Base-by-base conservation (phyloP, 805 yeast species). In the Priceomyces fermenticarens region DNA sequence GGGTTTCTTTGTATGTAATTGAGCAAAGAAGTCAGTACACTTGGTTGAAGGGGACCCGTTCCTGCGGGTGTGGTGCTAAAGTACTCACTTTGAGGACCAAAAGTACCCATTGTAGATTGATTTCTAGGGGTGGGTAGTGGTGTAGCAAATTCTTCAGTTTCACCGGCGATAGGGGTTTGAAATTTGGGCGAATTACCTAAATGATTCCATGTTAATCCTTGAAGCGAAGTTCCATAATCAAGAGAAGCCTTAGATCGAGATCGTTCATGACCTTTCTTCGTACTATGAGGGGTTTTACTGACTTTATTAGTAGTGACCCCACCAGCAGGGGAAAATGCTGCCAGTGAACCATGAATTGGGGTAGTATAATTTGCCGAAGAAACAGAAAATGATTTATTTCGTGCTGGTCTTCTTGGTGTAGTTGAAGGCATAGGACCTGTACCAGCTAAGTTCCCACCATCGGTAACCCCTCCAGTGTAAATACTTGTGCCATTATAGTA, bases 221-320 rank as follows among this genome's bases (percentile, higher is more conserved):
- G 43, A n/a, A 35, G 30, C 8, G 51, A 41, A 29, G 54, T 49
- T 10, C 52, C 44, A 1, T 61, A 62, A 47, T 70, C 75, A 13
- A 67, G 31, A 10, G 72, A 64, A 23, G 67, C 49, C 30, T 72
- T 49, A 2, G 77, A 71, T 35, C 70, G 52, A 3, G 75, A 64
- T 38, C 77, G 49, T 26, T 62, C 51, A 49, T 72, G 77, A 29
- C 63, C 60, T 51, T 58, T 52, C 53, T 55, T 48, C 43, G 50
- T 25, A 9, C 49, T 37, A 40, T 55, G 62, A 1, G 75, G 73
- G 7, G 74, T 62, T 50, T 69, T 69, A 40, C 58, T 50, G 16
- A 70, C 58, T 45, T 64, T 65, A 30, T 43, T 45, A 8, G 34
- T 38, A 6, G 52, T 50, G 25, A 20, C 7, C 4, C 25, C 25